phyloP scores from a whole-genome alignment of 1,139 yeast genomes.

The Maudiozyma humilis region DNA sequence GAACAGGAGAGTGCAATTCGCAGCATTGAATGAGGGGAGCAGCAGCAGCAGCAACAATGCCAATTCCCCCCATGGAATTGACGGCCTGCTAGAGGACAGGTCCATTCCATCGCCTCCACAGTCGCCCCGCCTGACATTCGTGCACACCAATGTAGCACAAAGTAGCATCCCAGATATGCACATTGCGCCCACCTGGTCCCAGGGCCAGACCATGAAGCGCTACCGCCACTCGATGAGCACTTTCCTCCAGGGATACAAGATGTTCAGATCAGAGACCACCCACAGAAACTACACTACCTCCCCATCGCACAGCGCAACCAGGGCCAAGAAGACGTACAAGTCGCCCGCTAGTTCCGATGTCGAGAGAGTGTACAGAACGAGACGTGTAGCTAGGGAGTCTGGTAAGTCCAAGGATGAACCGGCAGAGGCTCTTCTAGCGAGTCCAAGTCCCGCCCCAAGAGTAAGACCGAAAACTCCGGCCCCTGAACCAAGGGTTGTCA shows the following conservation, averaged over 20 bases:
- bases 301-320: not conserved
- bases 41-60: not conserved
- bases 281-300: not conserved
- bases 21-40: not conserved
- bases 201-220: constrained; percentile 3
- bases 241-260: constrained; percentile 11
- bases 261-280: constrained; percentile 6
- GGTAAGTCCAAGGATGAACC: not conserved
- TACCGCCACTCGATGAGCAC: constrained; percentile 7
- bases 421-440: not conserved
- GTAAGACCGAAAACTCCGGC: not conserved
- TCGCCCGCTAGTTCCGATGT: not conserved
- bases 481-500: not conserved
- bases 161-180: constrained; percentile 1
- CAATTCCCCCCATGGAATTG: not conserved
- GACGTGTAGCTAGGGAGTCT: constrained; percentile 7
- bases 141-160: not conserved
- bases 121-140: constrained; percentile 10
- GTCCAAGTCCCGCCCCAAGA: not conserved
- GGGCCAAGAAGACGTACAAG: not conserved
- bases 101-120: constrained; percentile 17
- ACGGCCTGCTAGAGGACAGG: constrained; percentile 7
- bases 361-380: constrained; percentile 7
- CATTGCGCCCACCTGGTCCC: constrained; percentile 9
- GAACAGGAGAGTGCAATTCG: constrained; percentile 2